Conservation (phyloP, 306 rosid genomes). For the Acacia acuminata region DNA sequence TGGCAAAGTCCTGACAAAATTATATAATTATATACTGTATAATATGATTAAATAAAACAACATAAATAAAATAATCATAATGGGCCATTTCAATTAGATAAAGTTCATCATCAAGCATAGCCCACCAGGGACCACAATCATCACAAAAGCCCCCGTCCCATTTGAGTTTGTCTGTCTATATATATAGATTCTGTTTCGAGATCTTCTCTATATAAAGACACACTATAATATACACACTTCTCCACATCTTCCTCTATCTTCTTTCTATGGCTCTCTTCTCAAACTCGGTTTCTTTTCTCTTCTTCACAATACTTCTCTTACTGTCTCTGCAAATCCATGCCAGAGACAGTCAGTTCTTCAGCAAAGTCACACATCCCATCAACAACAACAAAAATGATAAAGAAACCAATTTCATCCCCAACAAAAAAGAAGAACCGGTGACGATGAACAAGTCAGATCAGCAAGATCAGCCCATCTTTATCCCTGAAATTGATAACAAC, state of each 20-base stretch:
- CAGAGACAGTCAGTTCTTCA: conserved; percentile 84
- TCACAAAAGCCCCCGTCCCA: conserved; percentile 33
- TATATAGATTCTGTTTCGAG: neutral
- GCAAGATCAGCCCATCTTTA: conserved; percentile 60
- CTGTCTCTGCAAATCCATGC: conserved; percentile 55
- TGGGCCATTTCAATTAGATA: conserved; percentile 13
- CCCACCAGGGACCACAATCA: conserved; percentile 46
- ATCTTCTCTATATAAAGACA: conserved; percentile 52
- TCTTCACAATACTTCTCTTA: conserved; percentile 50
- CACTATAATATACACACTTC: conserved; percentile 1
- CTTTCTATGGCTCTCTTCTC: conserved; percentile 48
- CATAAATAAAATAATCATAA: neutral
- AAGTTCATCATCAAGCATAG: neutral
- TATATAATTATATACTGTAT: neutral
- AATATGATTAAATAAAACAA: neutral
- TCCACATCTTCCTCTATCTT: neutral
- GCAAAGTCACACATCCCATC: conserved; percentile 60
- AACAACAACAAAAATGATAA: conserved; percentile 39
- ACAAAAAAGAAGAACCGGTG: conserved; percentile 31
- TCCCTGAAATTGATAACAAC: conserved; percentile 60
- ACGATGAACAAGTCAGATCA: conserved; percentile 35
- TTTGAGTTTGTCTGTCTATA: conserved; percentile 4
- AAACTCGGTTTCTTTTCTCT: conserved; percentile 36
- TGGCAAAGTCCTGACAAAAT: conserved; percentile 8
- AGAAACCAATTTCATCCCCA: conserved; percentile 41